A percentile compares a stretch with the other conserved stretches of the same genome.
phyloP scores from a whole-genome alignment of 805 yeast genomes.

The Candida bentonensis region DNA sequence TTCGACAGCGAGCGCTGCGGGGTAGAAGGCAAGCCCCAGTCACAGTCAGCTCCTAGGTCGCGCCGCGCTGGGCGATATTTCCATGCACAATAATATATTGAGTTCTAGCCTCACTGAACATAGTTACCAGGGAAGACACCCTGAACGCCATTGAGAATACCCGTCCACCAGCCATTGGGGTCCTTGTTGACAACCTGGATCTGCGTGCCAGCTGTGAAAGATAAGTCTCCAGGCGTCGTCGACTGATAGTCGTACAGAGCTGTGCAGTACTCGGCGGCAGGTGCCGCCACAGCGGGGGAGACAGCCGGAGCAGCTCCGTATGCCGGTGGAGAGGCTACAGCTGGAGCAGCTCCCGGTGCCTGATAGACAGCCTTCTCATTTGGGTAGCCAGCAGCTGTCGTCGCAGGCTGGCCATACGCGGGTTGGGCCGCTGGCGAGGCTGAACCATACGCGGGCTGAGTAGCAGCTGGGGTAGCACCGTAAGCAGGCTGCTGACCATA shows the following conservation, averaged over 20 bases:
- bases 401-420: constrained; percentile 17
- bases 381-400: constrained; percentile 16
- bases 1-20: no score
- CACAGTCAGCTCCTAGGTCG: no score
- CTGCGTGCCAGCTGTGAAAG: constrained; percentile 76
- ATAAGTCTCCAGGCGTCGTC: constrained; percentile 83
- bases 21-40: no score
- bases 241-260: constrained; percentile 88
- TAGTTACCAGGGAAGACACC: constrained; percentile 97
- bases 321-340: constrained; percentile 20
- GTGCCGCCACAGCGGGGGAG: constrained; percentile 21
- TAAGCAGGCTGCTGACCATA: constrained; percentile 20
- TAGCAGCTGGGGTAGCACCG: not conserved
- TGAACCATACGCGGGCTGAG: constrained; percentile 12
- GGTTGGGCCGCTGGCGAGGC: constrained; percentile 16
- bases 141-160: constrained; percentile 63
- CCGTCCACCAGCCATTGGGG: constrained; percentile 98
- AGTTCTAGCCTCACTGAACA: constrained; percentile 46
- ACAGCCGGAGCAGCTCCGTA: constrained; percentile 11
- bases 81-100: no score
- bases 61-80: no score
- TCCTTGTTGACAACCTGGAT: constrained; percentile 78
- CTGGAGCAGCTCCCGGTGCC: constrained; percentile 22
- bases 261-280: constrained; percentile 40
- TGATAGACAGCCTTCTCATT: constrained; percentile 16